Base-by-base conservation (phyloP, 2,329 filamentous ascomycete genomes). In the Ascochyta pisi region DNA sequence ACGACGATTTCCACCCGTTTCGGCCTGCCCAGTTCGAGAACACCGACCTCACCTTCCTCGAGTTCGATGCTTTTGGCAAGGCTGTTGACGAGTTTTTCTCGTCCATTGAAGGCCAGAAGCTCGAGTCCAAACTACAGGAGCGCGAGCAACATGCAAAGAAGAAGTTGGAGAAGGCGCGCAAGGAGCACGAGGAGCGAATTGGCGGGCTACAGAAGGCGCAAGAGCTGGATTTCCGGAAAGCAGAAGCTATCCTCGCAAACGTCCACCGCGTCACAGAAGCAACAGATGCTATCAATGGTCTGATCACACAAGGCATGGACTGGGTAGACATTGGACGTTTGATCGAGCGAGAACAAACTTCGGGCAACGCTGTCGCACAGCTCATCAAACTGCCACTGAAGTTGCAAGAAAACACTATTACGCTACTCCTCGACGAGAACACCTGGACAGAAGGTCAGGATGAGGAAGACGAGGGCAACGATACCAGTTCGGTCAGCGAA, bases 21-120 rank as follows among this genome's bases (percentile, higher is more conserved):
- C 81, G 89, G 35, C 95, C 95, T 0, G 81, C 83, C 22, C 94
- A 98, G 64, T 90, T 96, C 59, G 85, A 88, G 59, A 86, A 92
- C 52, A 79, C 86, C 0, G 78, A 82, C 0, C 84, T 88, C 23
- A 84, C 86, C 3, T 86, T 96, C 15, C 70, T 98, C 12, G 85
- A 91, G 50, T 92, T 93, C 63, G 84, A 91, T 6, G 89, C 88
- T 9, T 98, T 96, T 80, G 97, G 97, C 75, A 90, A 89, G 70
- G 95, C 92, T 0, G 92, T 96, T 0, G 95, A 99, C 71, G 91
- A 96, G 64, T 99, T 97, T 79, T 98, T 96, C 75, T 98, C 95
- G 0, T 98, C 94, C 0, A 86, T 98, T 24, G 95, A 99, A 77
- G 92, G 93, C 0, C 94, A 97, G 73, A 96, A 91, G 72, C 82